A percentile compares a stretch with the other conserved stretches of the same genome.
These are phyloP conservation scores for Fomitopsis betulina DNA, from an alignment of 1,284 basidiomycete species.

Conservation along the genomic window DNA sequence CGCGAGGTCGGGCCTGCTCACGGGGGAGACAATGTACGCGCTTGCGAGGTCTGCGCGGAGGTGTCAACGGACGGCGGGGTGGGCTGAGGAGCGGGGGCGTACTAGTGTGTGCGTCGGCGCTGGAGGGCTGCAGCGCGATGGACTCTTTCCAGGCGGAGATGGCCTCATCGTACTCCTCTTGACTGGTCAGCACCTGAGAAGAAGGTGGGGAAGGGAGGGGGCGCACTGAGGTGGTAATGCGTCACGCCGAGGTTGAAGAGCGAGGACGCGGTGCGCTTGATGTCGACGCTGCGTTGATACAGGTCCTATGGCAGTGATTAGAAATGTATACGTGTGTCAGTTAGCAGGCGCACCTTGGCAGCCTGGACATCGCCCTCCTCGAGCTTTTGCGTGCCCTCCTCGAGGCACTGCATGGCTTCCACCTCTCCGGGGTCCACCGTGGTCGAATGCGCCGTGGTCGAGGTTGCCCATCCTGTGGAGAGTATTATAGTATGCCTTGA, in stretches of 20 bases:
- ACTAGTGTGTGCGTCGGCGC: constrained; percentile 93
- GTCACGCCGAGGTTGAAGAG: constrained; percentile 89
- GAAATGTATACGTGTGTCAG: background rate
- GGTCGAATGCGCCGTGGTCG: constrained; percentile 75
- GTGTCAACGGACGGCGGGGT: constrained; percentile 4
- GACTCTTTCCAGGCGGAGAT: constrained; percentile 87
- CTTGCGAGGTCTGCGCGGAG: constrained; percentile 77
- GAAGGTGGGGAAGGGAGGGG: background rate
- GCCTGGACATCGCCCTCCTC: constrained; percentile 87
- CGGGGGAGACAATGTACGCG: constrained; percentile 87
- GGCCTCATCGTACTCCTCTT: constrained; percentile 84
- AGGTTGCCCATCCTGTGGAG: constrained; percentile 74
- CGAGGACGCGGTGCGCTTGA: constrained; percentile 78
- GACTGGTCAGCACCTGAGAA: constrained; percentile 5
- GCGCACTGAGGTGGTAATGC: constrained; percentile 81
- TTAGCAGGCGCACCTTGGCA: constrained; percentile 47
- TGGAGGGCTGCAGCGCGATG: constrained; percentile 77
- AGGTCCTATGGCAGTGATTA: constrained; percentile 31
- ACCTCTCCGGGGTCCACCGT: constrained; percentile 80
- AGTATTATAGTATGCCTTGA: background rate
- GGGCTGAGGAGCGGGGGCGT: constrained; percentile 27
- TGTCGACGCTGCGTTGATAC: constrained; percentile 79
- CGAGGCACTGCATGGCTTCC: constrained; percentile 79
- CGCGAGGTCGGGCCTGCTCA: constrained; percentile 85
- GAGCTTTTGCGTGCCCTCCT: constrained; percentile 83